Evolutionary conservation across 2,329 filamentous ascomycete species (phyloP), one percentile per base, ranked within the genome.

Genomic region (Penicillium janthinellum): DNA sequence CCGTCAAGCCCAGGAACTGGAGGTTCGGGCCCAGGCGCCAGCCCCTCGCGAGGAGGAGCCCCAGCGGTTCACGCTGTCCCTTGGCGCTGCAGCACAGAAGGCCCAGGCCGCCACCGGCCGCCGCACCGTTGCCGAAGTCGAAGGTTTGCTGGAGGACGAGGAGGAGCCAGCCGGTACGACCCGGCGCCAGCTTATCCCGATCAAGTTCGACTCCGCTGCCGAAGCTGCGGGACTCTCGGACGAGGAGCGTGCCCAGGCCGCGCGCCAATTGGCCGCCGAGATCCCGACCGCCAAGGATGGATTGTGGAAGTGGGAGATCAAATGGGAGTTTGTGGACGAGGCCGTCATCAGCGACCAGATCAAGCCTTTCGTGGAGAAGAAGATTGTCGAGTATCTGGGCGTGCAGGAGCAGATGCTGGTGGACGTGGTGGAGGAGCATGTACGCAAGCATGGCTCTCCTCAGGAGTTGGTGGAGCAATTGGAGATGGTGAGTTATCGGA

Each of bases 351-450:
- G 87, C 61, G 90, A 96, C 64, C 93, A 97, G 74, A 86, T 99
- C 67, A 87, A 90, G 71, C 93, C 94, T 34, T 99, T 97, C 79
- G 91, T 98, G 58, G 92, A 96, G 81, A 96, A 96, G 85, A 99
- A 98, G 84, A 91, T 98, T 67, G 89, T 99, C 61, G 95, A 99
- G 77, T 96, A 95, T 70, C 84, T 99, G 51, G 96, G 96, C 60
- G 90, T 99, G 59, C 92, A 98, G 78, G 95, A 99, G 76, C 91
- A 98, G 78, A 88, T 97, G 79, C 82, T 99, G 50, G 92, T 99
- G 35, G 93, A 96, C 72, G 89, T 95, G 45, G 92, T 98, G 41
- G 89, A 97, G 72, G 90, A 92, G 70, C 92, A 96, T 76, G 80
- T 99, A 63, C 86, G 89, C 64, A 88, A 88, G 68, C 88, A 89